phyloP scores from a whole-genome alignment of 2,329 filamentous ascomycete species.

The Xylariaceae sp. region DNA sequence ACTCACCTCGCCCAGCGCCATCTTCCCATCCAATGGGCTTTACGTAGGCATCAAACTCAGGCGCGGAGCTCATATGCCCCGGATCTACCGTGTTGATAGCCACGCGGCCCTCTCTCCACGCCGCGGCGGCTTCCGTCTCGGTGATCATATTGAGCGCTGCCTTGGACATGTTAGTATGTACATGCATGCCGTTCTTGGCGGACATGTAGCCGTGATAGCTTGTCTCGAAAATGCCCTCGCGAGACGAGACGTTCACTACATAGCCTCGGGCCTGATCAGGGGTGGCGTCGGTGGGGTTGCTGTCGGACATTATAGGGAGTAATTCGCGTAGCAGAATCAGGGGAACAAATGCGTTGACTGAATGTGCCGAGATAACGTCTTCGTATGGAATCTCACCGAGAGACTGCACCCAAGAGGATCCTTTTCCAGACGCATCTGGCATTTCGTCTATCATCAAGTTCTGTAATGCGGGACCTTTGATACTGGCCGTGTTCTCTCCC shows the following conservation, averaged over 20 bases:
- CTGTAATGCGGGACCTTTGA: conserved; percentile 2
- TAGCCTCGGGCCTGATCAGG: neutral
- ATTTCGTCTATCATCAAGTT: neutral
- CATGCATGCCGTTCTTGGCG: conserved; percentile 12
- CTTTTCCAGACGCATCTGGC: neutral
- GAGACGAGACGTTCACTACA: conserved; percentile 15
- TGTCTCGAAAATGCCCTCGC: conserved; percentile 12
- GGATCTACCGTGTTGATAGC: conserved; percentile 19
- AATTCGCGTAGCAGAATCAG: conserved; percentile 15
- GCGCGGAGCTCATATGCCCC: conserved; percentile 18
- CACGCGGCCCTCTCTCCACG: conserved; percentile 6
- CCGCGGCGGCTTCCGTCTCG: conserved; percentile 12
- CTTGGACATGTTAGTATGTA: conserved; percentile 18
- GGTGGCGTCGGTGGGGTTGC: neutral
- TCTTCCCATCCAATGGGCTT: conserved; percentile 17
- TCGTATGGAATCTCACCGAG: conserved; percentile 16
- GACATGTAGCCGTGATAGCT: neutral
- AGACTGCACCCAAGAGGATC: conserved; percentile 16
- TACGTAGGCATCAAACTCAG: conserved; percentile 4
- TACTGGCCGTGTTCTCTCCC: neutral
- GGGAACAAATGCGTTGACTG: conserved; percentile 17
- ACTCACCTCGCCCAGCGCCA: conserved; percentile 14
- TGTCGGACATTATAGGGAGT: conserved; percentile 8
- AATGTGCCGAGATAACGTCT: conserved; percentile 18
- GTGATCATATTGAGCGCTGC: conserved; percentile 18